Evolutionary conservation across 495 filamentous ascomycete species (phyloP), one percentile per base, ranked within the genome.

Genomic region (Aspergillus affinis): DNA sequence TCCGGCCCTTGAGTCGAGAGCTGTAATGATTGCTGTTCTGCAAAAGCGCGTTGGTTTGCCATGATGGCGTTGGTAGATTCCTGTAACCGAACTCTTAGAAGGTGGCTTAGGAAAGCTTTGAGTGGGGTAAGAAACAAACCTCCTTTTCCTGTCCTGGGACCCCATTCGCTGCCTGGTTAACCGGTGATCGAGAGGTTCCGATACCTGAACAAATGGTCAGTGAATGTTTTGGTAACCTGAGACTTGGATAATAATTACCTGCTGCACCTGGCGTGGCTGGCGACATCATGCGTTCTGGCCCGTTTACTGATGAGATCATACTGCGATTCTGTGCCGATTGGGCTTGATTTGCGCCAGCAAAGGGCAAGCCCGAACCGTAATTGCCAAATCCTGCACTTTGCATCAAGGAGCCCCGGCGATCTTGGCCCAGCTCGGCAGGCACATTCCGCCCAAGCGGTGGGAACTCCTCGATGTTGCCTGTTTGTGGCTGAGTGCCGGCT

Each of bases 401-500:
- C 74, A 88, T 85, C 69, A 91, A 65, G 62, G 77, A 84, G 4
- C 77, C 81, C 54, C 80, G 77, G 44, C 86, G 83, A 61, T 91
- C 89, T 61, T 88, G 87, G 27, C 82, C 85, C 58, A 89, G 79
- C 15, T 94, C 91, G 27, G 87, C 86, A 56, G 86, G 83, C 27
- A 81, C 79, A 57, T 85, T 87, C 58, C 90, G 85, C 52, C 90
- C 88, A 54, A 94, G 75, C 12, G 92, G 88, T 48, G 92, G 92
- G 55, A 95, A 95, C 10, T 95, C 92, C 21, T 97, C 91, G 20
- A 88, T 86, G 62, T 82, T 87, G 58, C 78, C 84, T 15, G 84
- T 81, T 60, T 88, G 89, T 20, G 85, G 82, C 59, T 93, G 90
- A 44, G 69, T 70, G 48, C 76, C 72, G 5, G 73, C 59, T 62